A percentile compares a stretch with the other conserved stretches of the same genome.
Evolutionary conservation across 176 grass and related monocot species (phyloP).

Genomic region (Eremochloa ophiuroides): DNA sequence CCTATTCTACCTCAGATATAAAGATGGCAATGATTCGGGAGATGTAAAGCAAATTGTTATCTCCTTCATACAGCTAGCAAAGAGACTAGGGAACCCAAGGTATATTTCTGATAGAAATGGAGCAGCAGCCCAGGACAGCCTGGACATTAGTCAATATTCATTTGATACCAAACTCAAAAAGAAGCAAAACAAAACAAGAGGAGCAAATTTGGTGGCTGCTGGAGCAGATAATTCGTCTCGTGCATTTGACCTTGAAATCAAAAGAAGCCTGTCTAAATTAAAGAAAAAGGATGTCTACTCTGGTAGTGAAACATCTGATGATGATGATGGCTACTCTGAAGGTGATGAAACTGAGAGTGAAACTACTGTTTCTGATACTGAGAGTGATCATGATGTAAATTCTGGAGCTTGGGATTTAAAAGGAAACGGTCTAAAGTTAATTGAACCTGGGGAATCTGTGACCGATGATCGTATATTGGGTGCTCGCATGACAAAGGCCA

Average conservation of each 20-base stretch:
- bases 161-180: constrained; percentile 76
- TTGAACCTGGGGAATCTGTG: constrained; percentile 51
- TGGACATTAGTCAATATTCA: constrained; percentile 47
- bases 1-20: constrained; percentile 49
- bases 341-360: constrained; percentile 72
- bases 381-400: constrained; percentile 72
- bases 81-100: constrained; percentile 73
- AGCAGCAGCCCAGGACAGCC: constrained; percentile 43
- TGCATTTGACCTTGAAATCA: constrained; percentile 86
- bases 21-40: constrained; percentile 58
- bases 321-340: constrained; percentile 73
- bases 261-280: constrained; percentile 93
- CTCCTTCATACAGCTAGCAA: constrained; percentile 89
- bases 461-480: constrained; percentile 85
- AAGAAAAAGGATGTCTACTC: constrained; percentile 82
- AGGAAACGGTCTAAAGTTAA: constrained; percentile 49
- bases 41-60: constrained; percentile 88
- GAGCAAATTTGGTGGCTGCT: constrained; percentile 36
- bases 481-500: constrained; percentile 97
- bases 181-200: constrained; percentile 75
- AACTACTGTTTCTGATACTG: constrained; percentile 79
- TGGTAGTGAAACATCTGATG: constrained; percentile 95
- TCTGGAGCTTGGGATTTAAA: constrained; percentile 69
- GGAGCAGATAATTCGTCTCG: constrained; percentile 52
- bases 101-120: constrained; percentile 68